Evolutionary conservation across 768 basidiomycete genomes (phyloP).

Genomic region (Tylopilus intermedius): DNA sequence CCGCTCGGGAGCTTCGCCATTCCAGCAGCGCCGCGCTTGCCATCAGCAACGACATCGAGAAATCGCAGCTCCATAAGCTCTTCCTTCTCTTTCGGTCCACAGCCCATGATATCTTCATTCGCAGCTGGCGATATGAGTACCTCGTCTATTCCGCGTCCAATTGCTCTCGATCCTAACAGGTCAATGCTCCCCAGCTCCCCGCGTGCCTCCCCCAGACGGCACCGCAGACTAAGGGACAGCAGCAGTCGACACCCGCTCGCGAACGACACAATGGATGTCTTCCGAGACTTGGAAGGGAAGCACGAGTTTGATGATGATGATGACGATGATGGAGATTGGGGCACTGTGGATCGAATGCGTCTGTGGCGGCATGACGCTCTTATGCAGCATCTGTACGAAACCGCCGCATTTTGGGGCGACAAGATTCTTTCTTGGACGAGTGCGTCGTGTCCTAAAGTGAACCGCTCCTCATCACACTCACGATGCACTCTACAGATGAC

Average conservation of each 20-base stretch:
- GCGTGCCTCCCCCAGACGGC: constrained; percentile 59
- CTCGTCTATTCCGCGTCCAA: constrained; percentile 48
- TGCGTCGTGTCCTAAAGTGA: constrained; percentile 38
- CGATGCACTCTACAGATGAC: constrained; percentile 52
- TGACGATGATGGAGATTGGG: constrained; percentile 64
- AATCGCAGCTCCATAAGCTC: constrained; percentile 68
- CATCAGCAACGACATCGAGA: constrained; percentile 52
- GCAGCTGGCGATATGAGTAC: constrained; percentile 60
- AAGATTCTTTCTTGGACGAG: constrained; percentile 96
- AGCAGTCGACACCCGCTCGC: constrained; percentile 66
- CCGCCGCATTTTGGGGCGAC: constrained; percentile 97
- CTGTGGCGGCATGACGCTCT: constrained; percentile 97
- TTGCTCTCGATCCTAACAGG: constrained; percentile 73
- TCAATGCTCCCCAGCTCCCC: constrained; percentile 75
- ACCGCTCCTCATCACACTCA: constrained; percentile 7
- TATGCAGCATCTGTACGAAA: constrained; percentile 97
- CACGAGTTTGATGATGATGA: constrained; percentile 58
- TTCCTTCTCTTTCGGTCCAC: constrained; percentile 81
- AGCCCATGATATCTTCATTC: constrained; percentile 68
- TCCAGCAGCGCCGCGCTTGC: constrained; percentile 45
- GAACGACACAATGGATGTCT: constrained; percentile 70
- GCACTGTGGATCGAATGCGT: constrained; percentile 91
- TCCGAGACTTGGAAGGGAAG: constrained; percentile 60
- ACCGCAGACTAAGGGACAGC: constrained; percentile 51
- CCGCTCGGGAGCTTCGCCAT: constrained; percentile 40